phyloP scores from a whole-genome alignment of 768 basidiomycete species.

The Leucosporidium scottii region DNA sequence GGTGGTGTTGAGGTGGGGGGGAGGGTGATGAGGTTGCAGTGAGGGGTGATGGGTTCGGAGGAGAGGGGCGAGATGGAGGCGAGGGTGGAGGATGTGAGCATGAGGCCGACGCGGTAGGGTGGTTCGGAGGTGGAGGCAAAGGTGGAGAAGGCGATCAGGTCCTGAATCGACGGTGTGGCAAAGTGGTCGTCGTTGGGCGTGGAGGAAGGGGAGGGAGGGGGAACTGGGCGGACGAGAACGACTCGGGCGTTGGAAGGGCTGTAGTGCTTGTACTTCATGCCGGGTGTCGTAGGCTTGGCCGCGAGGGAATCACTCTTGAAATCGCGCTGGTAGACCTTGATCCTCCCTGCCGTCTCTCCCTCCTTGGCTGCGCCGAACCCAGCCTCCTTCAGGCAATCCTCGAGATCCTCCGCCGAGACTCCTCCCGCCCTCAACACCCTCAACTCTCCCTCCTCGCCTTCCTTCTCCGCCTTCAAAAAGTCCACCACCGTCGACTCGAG shows the following conservation, averaged over 20 bases:
- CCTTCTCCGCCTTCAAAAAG: conserved; percentile 50
- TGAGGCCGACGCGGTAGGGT: conserved; percentile 51
- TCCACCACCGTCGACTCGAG: conserved; percentile 94
- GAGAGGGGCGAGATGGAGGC: not conserved
- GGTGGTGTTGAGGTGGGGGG: conserved; percentile 17
- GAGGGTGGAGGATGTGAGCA: conserved; percentile 58
- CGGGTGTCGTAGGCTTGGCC: conserved; percentile 81
- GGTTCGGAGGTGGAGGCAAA: not conserved
- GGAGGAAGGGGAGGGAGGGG: not conserved
- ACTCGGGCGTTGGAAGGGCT: conserved; percentile 76
- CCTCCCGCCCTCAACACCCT: conserved; percentile 87
- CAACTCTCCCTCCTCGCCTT: conserved; percentile 55
- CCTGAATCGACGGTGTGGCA: not conserved
- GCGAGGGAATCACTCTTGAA: conserved; percentile 64
- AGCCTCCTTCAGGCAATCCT: conserved; percentile 43
- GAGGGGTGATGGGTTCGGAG: not conserved
- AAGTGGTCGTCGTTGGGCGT: not conserved
- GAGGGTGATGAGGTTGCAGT: not conserved
- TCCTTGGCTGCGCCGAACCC: conserved; percentile 24
- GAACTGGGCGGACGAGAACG: conserved; percentile 52
- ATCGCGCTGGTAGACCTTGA: conserved; percentile 55
- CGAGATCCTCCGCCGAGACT: conserved; percentile 79
- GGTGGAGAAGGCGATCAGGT: not conserved
- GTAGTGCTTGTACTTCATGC: conserved; percentile 99
- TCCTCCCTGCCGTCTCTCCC: not conserved